These are phyloP conservation scores for Knoxdaviesia capensis DNA, from an alignment of 2,329 filamentous ascomycete species.

Conservation along the genomic window DNA sequence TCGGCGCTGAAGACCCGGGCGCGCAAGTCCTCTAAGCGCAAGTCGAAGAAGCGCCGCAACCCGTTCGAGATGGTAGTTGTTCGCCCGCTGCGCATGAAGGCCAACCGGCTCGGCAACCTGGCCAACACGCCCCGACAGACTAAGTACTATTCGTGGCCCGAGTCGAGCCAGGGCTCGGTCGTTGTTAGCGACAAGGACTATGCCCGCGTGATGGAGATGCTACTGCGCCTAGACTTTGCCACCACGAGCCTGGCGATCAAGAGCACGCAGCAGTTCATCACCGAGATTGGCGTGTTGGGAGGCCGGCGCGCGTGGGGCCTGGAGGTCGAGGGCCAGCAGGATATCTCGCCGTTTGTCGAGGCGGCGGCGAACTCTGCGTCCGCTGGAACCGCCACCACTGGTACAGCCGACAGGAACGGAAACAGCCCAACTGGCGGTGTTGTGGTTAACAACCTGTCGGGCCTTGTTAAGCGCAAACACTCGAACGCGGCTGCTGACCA, in stretches of 20 bases:
- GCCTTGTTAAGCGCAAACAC: conserved; percentile 24
- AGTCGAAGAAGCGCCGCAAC: conserved; percentile 24
- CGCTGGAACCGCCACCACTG: neutral
- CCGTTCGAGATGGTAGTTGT: conserved; percentile 40
- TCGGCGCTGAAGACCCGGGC: conserved; percentile 1
- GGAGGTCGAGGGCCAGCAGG: conserved; percentile 23
- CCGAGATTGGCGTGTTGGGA: conserved; percentile 32
- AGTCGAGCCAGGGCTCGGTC: conserved; percentile 37
- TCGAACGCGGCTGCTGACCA: conserved; percentile 7
- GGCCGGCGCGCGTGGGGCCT: conserved; percentile 28
- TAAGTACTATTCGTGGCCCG: conserved; percentile 46
- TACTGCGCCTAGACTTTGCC: conserved; percentile 57
- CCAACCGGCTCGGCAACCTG: conserved; percentile 25
- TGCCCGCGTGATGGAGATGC: conserved; percentile 44
- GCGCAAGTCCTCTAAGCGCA: conserved; percentile 12
- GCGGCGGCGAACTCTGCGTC: conserved; percentile 3
- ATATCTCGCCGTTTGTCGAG: conserved; percentile 6
- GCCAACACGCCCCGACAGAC: conserved; percentile 29
- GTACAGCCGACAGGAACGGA: neutral
- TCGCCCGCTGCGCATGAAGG: conserved; percentile 46
- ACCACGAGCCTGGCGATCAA: conserved; percentile 38
- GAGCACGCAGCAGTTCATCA: conserved; percentile 51
- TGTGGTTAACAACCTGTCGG: conserved; percentile 25
- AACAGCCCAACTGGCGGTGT: neutral
- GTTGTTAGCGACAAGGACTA: conserved; percentile 45